A percentile compares a stretch with the other conserved stretches of the same genome.
phyloP scores from a whole-genome alignment of 1,139 yeast genomes.

The Pichia sp. region DNA sequence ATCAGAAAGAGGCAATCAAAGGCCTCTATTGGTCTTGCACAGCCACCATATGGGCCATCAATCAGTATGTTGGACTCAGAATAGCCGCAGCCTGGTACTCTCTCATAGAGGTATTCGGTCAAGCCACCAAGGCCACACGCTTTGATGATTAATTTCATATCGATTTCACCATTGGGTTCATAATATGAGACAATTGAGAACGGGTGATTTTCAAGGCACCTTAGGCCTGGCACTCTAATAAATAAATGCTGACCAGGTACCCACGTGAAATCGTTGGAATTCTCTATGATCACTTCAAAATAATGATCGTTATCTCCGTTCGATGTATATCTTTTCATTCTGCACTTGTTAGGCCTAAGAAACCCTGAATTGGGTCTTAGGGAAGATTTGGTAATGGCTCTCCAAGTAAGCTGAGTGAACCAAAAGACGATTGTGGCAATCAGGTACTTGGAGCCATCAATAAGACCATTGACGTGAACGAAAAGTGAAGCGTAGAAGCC shows the following conservation, averaged over 20 bases:
- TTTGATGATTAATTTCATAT: constrained; percentile 42
- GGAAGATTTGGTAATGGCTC: constrained; percentile 46
- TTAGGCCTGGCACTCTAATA: constrained; percentile 41
- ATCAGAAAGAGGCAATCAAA: constrained; percentile 43
- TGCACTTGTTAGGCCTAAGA: constrained; percentile 26
- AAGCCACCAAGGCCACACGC: constrained; percentile 41
- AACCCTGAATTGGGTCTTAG: constrained; percentile 39
- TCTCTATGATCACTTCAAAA: constrained; percentile 37
- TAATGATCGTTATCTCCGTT: constrained; percentile 11
- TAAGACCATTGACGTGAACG: constrained; percentile 39
- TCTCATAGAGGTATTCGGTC: constrained; percentile 31
- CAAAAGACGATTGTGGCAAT: constrained; percentile 54
- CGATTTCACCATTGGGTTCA: constrained; percentile 21
- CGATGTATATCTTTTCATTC: constrained; percentile 24
- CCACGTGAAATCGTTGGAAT: constrained; percentile 39
- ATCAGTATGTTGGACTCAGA: constrained; percentile 31
- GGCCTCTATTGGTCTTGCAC: constrained; percentile 39
- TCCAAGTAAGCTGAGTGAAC: constrained; percentile 44
- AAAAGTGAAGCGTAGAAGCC: constrained; percentile 47
- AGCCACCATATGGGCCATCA: constrained; percentile 65
- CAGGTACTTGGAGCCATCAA: constrained; percentile 42
- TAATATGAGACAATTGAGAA: constrained; percentile 47
- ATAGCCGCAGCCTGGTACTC: constrained; percentile 22
- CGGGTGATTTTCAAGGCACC: constrained; percentile 53
- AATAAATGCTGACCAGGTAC: constrained; percentile 56